Evolutionary conservation across 805 yeast genomes (phyloP).

Genomic region (Candida schatavii): DNA sequence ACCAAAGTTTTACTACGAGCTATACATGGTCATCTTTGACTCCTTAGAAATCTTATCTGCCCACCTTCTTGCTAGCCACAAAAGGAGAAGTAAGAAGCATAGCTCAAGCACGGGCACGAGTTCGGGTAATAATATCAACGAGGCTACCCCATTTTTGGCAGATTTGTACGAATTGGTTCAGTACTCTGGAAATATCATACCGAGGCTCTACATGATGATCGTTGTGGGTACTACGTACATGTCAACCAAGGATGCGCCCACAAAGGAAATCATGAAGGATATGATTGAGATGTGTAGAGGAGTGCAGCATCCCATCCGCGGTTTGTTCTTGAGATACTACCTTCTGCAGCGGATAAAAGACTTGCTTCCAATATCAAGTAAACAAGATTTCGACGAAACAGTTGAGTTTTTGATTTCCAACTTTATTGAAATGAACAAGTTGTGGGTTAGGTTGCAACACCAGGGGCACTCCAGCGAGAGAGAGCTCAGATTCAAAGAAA

Average conservation of each 20-base stretch:
- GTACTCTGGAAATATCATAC: slow-evolving; percentile 90
- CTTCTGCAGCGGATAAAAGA: slow-evolving; percentile 80
- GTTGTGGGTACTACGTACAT: slow-evolving; percentile 91
- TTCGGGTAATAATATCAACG: slow-evolving; percentile 25
- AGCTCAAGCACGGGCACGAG: slow-evolving; percentile 23
- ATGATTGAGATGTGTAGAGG: slow-evolving; percentile 98
- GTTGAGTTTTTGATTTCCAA: slow-evolving; percentile 79
- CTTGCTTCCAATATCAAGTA: slow-evolving; percentile 44
- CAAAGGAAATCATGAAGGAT: slow-evolving; percentile 84
- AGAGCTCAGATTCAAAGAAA: slow-evolving; percentile 67
- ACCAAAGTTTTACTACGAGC: slow-evolving; percentile 91
- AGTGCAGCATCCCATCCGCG: slow-evolving; percentile 92
- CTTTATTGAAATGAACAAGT: slow-evolving; percentile 95
- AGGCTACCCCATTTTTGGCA: slow-evolving; percentile 48
- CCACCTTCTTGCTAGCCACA: slow-evolving; percentile 63
- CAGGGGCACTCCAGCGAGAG: slow-evolving; percentile 90
- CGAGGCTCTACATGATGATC: slow-evolving; percentile 89
- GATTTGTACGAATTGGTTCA: slow-evolving; percentile 94
- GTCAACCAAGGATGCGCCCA: slow-evolving; percentile 73
- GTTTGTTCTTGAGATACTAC: slow-evolving; percentile 86
- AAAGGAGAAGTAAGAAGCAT: slow-evolving; percentile 30
- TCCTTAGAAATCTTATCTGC: slow-evolving; percentile 66
- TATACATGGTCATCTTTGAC: slow-evolving; percentile 82
- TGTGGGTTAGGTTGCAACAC: slow-evolving; percentile 96
- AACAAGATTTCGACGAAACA: slow-evolving; percentile 55